Percentiles rank a stretch among this genome's conserved stretches.
These are phyloP conservation scores for Eucalyptus regnans DNA, from an alignment of 345 rosid genomes.

Conservation along the genomic window DNA sequence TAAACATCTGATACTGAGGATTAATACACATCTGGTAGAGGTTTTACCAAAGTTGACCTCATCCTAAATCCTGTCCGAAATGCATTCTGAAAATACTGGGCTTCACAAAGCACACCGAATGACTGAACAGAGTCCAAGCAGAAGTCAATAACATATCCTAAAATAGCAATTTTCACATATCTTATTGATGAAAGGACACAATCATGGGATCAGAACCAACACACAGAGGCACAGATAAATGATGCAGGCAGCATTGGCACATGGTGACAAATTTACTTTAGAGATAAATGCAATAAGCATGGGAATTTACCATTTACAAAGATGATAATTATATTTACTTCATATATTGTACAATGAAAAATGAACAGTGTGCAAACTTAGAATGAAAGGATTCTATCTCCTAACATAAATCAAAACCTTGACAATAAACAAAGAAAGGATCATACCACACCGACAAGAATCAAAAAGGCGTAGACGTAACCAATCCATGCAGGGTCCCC, in stretches of 20 bases:
- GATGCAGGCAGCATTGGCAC: not conserved
- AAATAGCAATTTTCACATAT: not conserved
- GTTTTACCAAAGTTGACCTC: conserved; percentile 83
- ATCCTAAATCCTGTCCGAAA: conserved; percentile 83
- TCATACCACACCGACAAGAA: conserved; percentile 78
- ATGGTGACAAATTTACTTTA: not conserved
- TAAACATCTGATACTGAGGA: not conserved
- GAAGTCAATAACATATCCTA: not conserved
- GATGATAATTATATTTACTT: not conserved
- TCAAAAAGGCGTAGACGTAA: conserved; percentile 70
- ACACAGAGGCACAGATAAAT: not conserved
- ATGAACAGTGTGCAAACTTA: not conserved
- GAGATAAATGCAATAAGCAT: not conserved
- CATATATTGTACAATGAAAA: not conserved
- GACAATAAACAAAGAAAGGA: not conserved
- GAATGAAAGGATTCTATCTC: not conserved
- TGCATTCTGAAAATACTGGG: conserved; percentile 81
- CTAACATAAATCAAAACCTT: not conserved
- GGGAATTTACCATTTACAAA: not conserved
- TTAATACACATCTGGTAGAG: not conserved
- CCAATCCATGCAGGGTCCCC: conserved; percentile 93
- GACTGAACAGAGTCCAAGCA: conserved; percentile 32
- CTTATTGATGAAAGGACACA: not conserved
- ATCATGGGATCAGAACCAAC: not conserved
- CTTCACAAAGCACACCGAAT: conserved; percentile 64